Base-by-base conservation (phyloP, 805 yeast genomes). In the Lachancea cidri region DNA sequence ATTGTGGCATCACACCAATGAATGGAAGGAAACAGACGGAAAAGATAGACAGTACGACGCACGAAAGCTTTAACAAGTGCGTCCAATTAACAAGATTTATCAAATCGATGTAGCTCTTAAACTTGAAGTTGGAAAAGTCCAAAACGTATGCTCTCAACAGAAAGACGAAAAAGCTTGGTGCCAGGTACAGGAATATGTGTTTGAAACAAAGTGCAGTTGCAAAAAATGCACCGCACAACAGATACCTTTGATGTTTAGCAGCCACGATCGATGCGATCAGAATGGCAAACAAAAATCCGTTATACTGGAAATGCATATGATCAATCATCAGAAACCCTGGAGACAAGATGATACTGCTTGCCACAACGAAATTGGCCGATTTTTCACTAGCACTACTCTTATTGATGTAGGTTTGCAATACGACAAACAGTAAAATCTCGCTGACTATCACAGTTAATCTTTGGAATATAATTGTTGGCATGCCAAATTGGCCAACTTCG, bases 291-390 rank as follows among this genome's bases (percentile, higher is more conserved):
- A 93, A 70, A 75, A 89, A 83, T 3, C 96, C 96, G 62, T 93
- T 93, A 63, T 93, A 93, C 67, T 93, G 98, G 71, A 93, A 93
- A 61, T 93, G 98, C 25, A 93, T 86, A 61, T 91, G 97, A 60
- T 93, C 99, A 38, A 93, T 81, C 17, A 93, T 79, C 47, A 93
- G 67, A 51, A 94, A 70, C 0, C 96, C 97, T 0, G 99, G 99
- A 0, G 94, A 83, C 13, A 93, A 67, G 3, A 81, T 85, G 18
- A 93, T 72, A 24, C 96, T 82, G 14, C 88, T 76, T 0, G 94
- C 91, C 31, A 83, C 77, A 3, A 87, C 91, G 63, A 79, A 82
- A 18, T 83, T 72, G 30, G 59, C 67, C 13, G 68, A 62, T 44
- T 56, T 60, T 45, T 64, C 66, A 29, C 67, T 64, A 8, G 61